A percentile compares a stretch with the other conserved stretches of the same genome.
phyloP scores from a whole-genome alignment of 441 rosid genomes.

The Jatropha podagrica region DNA sequence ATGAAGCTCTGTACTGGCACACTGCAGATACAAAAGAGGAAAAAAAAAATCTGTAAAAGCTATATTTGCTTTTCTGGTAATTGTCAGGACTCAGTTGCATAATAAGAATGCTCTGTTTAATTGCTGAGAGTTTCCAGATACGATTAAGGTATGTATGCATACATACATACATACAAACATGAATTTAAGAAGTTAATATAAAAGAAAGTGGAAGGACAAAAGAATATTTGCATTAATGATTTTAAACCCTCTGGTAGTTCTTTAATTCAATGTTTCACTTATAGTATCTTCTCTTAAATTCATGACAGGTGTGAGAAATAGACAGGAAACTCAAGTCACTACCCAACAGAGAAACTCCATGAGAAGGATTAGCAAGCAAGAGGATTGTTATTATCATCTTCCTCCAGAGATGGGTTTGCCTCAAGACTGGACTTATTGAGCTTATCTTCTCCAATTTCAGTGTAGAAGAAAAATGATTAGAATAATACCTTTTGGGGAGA shows the following conservation, averaged over 20 bases:
- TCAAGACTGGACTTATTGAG: constrained; percentile 40
- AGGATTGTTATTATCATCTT: constrained; percentile 40
- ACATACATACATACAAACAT: no score
- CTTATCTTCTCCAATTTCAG: background rate
- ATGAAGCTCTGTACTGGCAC: background rate
- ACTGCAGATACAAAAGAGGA: background rate
- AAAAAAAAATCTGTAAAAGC: constrained; percentile 7
- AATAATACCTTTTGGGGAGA: constrained; percentile 1
- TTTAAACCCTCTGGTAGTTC: background rate
- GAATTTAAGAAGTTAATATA: background rate
- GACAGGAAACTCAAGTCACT: constrained; percentile 17
- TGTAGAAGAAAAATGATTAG: background rate
- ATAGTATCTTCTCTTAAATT: no score
- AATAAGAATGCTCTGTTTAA: constrained; percentile 4
- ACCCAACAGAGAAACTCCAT: constrained; percentile 22
- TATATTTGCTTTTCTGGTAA: constrained; percentile 7
- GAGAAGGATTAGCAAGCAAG: constrained; percentile 25
- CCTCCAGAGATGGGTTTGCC: constrained; percentile 48
- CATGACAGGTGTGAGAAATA: constrained; percentile 25
- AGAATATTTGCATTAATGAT: background rate
- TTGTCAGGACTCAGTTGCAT: constrained; percentile 13
- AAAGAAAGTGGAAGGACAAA: background rate
- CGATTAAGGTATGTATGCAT: background rate
- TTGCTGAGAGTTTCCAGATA: background rate
- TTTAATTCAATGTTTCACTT: background rate